Evolutionary conservation across 352 stramenopile genomes (phyloP).

Genomic region (Pythium rhizo-oryzae): DNA sequence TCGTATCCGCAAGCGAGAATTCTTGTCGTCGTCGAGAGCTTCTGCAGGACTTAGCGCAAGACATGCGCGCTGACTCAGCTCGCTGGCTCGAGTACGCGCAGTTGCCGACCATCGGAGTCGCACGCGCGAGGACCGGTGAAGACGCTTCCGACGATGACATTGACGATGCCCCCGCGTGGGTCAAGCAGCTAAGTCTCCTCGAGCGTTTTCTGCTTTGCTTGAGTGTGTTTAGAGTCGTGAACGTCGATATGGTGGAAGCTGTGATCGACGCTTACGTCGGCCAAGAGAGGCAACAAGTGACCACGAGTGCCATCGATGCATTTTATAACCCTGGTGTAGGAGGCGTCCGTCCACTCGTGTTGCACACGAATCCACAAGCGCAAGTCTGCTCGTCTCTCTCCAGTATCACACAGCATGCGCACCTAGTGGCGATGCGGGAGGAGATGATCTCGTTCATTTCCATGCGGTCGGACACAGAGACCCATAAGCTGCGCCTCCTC

Average conservation of each 20-base stretch:
- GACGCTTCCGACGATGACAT: not conserved
- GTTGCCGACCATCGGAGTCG: not conserved
- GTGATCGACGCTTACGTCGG: slow-evolving; percentile 13
- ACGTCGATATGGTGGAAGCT: slow-evolving; percentile 9
- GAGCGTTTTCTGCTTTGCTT: slow-evolving; percentile 15
- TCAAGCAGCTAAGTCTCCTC: slow-evolving; percentile 7
- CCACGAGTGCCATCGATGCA: not conserved
- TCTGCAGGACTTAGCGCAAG: not conserved
- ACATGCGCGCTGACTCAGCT: not conserved
- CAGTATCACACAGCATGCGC: slow-evolving; percentile 7
- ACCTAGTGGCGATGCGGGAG: slow-evolving; percentile 15
- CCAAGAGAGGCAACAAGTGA: not conserved
- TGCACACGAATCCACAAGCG: slow-evolving; percentile 1
- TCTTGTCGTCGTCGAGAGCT: not conserved
- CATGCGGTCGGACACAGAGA: slow-evolving; percentile 2
- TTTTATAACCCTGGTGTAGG: not conserved
- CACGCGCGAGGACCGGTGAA: not conserved
- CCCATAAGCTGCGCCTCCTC: slow-evolving; percentile 3
- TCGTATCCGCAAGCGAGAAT: not conserved
- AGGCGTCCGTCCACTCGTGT: not conserved
- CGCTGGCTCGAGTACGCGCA: slow-evolving; percentile 1
- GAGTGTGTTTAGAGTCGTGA: not conserved
- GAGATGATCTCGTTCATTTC: slow-evolving; percentile 19
- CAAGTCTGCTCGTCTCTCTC: slow-evolving; percentile 16
- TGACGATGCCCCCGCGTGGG: slow-evolving; percentile 6